Base-by-base conservation (phyloP, 1,139 yeast genomes). In the Suhomyces maxii region DNA sequence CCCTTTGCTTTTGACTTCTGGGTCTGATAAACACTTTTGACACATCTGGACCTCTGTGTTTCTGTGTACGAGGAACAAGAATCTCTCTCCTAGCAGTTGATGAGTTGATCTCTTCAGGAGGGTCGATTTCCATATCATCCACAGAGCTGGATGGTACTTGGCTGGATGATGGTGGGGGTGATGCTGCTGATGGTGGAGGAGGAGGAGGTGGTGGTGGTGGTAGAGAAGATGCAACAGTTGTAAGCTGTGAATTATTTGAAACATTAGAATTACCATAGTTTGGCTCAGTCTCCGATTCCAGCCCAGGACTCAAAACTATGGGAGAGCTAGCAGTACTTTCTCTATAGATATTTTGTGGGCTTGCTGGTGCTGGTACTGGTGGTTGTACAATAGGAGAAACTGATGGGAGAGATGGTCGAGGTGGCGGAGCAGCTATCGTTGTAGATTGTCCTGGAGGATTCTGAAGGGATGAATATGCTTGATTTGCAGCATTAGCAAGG, bases 11-110 rank as follows among this genome's bases (percentile, higher is more conserved):
- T 7, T 32, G 37, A 23, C 26, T 34, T 8, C 45, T 23, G 6
- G 45, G 34, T 12, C 41, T 28, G 30, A 42, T 38, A 28, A 42
- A 42, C 12, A 42, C 38, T 14, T 10, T 38, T 34, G 45, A 31
- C 23, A 31, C 26, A 8, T 26, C 32, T 28, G 39, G 30, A 25
- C 32, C 23, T n/a, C 23, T 12, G 8, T 31, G 23, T n/a, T 36
- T 36, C 8, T 25, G 38, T 35, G 18, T n/a, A 3, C 10, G 39
- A 37, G 23, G 39, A 3, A 31, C 39, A 26, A 14, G 25, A 10
- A 13, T 14, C n/a, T 34, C 37, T 34, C 37, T 34, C 18, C 23
- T 14, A 6, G 31, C 3, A 28, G 31, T 11, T 18, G 23, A 3
- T 18, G 23, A 3, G 25, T 8, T 14, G 7, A 12, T 4, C 4